Base-by-base conservation (phyloP, 1,284 basidiomycete species). In the Ganoderma resinaceum region DNA sequence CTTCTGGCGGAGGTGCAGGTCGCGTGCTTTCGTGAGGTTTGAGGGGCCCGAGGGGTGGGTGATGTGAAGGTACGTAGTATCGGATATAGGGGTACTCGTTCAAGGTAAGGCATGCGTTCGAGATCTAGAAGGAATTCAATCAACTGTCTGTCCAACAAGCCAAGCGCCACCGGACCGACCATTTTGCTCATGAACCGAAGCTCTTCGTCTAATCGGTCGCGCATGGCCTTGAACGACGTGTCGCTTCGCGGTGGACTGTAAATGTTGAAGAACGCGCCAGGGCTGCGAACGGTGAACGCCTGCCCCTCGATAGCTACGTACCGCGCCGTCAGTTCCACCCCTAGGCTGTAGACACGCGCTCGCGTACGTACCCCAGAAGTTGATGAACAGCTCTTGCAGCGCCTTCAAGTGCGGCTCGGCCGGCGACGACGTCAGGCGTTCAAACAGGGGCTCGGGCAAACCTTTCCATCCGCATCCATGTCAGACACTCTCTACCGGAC, bases 61-160 rank as follows among this genome's bases (percentile, higher is more conserved):
- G 95, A 74, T 94, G 89, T 12, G 88, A 82, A 3, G 97, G 96
- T 65, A 94, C 83, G 80, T 98, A 98, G 82, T 98, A 99, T 31
- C 98, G 93, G 73, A 99, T 94, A 78, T 91, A 92, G 0, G 98
- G 98, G 76, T 93, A 96, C 79, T 99, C 98, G 78, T 96, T 94
- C 62, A 99, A 82, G 0, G 95, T 91, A 31, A 98, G 92, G 79
- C 97, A 96, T 16, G 97, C 82, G 77, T 98, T 98, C 43, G 95
- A 82, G 70, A 98, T 92, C 95, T 96, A 79, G 62, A 65, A 72
- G 64, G 31, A 0, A 14, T 8, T 20, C 57, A 14, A 12, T 49
- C 46, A 23, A 26, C 46, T 20, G 11, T 11, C 23, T 40, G 1
- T 16, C 66, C 16, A 58, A 29, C n/a, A 9, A 23, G 40, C 11